Evolutionary conservation across 169 alveolate species (phyloP), one percentile per base, ranked within the genome.

Genomic region (Eimeria maxima): DNA sequence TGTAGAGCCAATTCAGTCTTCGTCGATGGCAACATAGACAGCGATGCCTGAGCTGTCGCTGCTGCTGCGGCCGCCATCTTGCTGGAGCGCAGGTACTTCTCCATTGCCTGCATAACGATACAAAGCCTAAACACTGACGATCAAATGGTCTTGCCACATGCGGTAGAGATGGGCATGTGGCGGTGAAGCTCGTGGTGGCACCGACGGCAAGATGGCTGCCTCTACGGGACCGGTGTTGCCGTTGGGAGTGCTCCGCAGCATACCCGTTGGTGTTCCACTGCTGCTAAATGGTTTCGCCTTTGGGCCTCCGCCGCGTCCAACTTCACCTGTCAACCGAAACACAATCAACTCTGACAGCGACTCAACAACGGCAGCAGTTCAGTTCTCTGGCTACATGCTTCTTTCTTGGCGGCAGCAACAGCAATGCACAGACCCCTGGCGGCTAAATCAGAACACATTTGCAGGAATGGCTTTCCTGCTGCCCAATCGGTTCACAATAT

Each of bases 1-100:
- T 81, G 60, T 69, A 92, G 84, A 84, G 95, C 95, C 69, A 92
- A 73, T 78, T 92, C 95, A 33, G 95, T 92, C 90, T 84, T 84
- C 1, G 84, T 55, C 55, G 80, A 45, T 24, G 95, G 95, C 92
- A 74, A 29, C 92, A 74, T 44, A 8, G 65, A 16, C 84, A 47
- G 91, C 47, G 92, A 84, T 13, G 95, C 95, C 71, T 92, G 95
- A 22, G 87, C 81, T 53, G 71, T 55, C 81, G 29, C 73, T 38
- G 95, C 92, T 57, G 92, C 95, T 24, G 95, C 91, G 57, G 84
- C 95, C 27, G 95, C 95, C 73, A 53, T 67, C 55, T 29, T 55
- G 84, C 95, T 92, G 92, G 92, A 92, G 73, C 95, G 95, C 38
- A 92, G 92, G 33, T 92, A 92, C 65, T 84, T 65, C 29, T 92